Evolutionary conservation across 164 flowering plant species (phyloP), one percentile per base, ranked within the genome.

Genomic region (Litsea cubeba): DNA sequence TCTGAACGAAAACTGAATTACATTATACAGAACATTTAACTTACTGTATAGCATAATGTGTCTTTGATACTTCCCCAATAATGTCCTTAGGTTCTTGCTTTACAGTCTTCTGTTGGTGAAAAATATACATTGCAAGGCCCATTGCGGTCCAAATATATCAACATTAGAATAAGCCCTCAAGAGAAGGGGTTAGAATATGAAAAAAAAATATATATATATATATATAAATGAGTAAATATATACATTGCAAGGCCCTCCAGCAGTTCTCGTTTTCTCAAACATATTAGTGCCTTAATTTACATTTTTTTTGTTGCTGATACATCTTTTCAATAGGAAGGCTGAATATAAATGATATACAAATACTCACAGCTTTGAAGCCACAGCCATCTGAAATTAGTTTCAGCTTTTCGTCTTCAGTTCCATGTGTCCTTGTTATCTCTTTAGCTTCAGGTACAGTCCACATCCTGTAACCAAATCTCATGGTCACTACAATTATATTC

Each of bases 11-110:
- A 46, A 67, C 23, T 51, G 24, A 74, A 30, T 46, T 25, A 73
- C 25, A 32, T 22, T 25, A 50, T n/a, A 63, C 5, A 68, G n/a
- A 26, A 76, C 30, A 25, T 17, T 35, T 72, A 63, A 68, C 98
- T 87, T 87, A 95, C 99, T 89, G 94, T 75, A 95, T 84, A 32
- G 95, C 92, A 79, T 83, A 70, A 74, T 85, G 93, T 51, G 96
- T 88, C 79, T 84, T 89, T 69, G 89, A 85, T 83, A 88, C 92
- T 80, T 90, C 96, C 54, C 91, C 89, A 24, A 82, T 54, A 46
- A 93, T 74, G 75, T 86, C 87, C 76, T 83, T 88, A 3, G 87
- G 71, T 58, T 82, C 88, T 64, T 66, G 83, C 78, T 82, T 83
- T 69, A 25, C 79, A 64, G 74, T 78, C 81, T 84, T 85, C 86